Conservation (phyloP, 1,284 basidiomycete genomes). For the Lignosus rhinocerotis region DNA sequence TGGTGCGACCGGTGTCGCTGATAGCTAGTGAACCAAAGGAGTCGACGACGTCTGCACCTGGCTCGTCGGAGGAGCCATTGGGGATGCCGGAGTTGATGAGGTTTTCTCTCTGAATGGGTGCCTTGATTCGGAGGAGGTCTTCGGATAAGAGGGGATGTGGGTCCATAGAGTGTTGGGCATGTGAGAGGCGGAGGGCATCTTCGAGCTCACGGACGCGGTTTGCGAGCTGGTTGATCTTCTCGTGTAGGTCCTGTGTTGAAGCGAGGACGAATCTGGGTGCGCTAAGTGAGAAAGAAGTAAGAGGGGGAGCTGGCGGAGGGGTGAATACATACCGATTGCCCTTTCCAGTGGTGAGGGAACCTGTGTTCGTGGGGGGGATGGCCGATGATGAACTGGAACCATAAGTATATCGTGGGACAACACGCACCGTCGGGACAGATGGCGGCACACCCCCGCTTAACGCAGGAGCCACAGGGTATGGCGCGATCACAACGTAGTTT, state of each 20-base stretch:
- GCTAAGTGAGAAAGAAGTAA: constrained; percentile 21
- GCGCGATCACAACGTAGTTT: constrained; percentile 76
- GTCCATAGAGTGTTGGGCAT: constrained; percentile 59
- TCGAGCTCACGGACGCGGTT: constrained; percentile 78
- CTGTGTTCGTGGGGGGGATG: constrained; percentile 32
- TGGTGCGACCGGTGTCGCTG: constrained; percentile 64
- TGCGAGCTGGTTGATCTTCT: constrained; percentile 76
- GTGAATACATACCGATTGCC: constrained; percentile 63
- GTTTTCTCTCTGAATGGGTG: constrained; percentile 66
- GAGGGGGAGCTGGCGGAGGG: not conserved
- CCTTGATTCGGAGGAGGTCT: constrained; percentile 70
- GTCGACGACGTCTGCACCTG: constrained; percentile 68
- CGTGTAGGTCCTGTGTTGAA: constrained; percentile 79
- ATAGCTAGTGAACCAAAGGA: constrained; percentile 77
- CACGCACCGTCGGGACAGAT: constrained; percentile 60
- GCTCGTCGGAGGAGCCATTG: constrained; percentile 43
- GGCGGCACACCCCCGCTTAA: constrained; percentile 71
- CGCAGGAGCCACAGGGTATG: constrained; percentile 64
- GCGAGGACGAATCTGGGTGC: constrained; percentile 71
- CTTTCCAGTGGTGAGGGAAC: constrained; percentile 76
- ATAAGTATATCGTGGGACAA: not conserved
- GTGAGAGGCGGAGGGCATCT: constrained; percentile 62
- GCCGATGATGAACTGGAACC: constrained; percentile 5
- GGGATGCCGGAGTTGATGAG: constrained; percentile 24
- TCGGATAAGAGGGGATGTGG: constrained; percentile 67